phyloP scores from a whole-genome alignment of 345 rosid species.

The Sisymbrium irio region DNA sequence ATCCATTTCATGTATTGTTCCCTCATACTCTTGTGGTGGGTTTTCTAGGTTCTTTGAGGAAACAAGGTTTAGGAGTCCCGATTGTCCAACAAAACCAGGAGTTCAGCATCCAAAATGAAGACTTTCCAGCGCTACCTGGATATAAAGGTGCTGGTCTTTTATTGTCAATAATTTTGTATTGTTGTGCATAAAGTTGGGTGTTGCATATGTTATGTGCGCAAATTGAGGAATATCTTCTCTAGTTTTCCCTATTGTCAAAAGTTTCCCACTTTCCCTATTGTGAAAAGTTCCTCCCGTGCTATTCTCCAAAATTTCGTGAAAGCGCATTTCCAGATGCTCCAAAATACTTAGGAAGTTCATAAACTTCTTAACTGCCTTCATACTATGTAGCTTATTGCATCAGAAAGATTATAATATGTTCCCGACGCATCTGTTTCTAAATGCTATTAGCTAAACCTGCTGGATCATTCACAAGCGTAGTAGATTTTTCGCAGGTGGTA shows the following conservation, averaged over 20 bases:
- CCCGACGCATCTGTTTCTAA: not conserved
- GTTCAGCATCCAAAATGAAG: slow-evolving; percentile 99
- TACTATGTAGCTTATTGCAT: slow-evolving; percentile 14
- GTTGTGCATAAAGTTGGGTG: slow-evolving; percentile 4
- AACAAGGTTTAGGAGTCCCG: slow-evolving; percentile 85
- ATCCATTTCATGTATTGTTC: slow-evolving; percentile 10
- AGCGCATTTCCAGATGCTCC: not conserved
- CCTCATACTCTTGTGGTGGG: slow-evolving; percentile 30
- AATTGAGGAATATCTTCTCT: not conserved
- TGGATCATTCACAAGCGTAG: slow-evolving; percentile 39
- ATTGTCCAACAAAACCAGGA: slow-evolving; percentile 97
- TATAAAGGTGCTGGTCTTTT: slow-evolving; percentile 70
- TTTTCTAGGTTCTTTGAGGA: slow-evolving; percentile 76
- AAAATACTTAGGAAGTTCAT: not conserved
- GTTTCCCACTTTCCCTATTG: not conserved
- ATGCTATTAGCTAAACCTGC: slow-evolving; percentile 13
- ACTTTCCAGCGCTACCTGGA: slow-evolving; percentile 98
- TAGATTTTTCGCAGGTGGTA: slow-evolving; percentile 74
- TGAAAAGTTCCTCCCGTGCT: not conserved
- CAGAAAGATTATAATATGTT: slow-evolving; percentile 20
- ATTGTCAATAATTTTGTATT: slow-evolving; percentile 5
- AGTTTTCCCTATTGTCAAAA: slow-evolving; percentile 2
- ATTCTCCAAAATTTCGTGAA: not conserved
- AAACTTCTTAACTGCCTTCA: not conserved
- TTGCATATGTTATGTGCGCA: not conserved